phyloP scores from a whole-genome alignment of 2,329 filamentous ascomycete genomes.

The Colletotrichum plurivorum region DNA sequence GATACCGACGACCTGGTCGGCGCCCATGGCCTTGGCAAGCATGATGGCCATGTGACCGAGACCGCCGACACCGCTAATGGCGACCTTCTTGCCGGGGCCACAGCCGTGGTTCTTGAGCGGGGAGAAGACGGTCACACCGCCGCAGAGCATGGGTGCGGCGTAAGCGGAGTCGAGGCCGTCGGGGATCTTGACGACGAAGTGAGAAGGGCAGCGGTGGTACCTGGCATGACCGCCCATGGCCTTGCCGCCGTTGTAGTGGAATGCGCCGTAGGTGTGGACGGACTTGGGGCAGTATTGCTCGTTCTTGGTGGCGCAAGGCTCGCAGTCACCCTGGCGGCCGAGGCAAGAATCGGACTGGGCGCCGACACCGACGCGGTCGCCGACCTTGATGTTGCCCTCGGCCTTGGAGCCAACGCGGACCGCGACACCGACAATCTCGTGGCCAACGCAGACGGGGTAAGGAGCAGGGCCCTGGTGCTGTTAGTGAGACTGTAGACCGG shows the following conservation, averaged over 20 bases:
- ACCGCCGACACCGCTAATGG: conserved; percentile 77
- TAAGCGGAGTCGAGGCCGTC: conserved; percentile 55
- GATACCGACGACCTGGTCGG: conserved; percentile 73
- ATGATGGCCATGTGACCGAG: conserved; percentile 78
- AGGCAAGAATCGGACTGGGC: conserved; percentile 70
- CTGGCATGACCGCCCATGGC: conserved; percentile 54
- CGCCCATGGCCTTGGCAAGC: conserved; percentile 77
- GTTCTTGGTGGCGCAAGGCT: conserved; percentile 56
- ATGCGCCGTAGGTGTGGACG: conserved; percentile 63
- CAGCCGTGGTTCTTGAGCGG: conserved; percentile 74
- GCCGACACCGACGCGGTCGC: conserved; percentile 72
- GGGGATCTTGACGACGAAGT: conserved; percentile 67
- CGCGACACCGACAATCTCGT: conserved; percentile 63
- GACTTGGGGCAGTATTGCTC: conserved; percentile 55
- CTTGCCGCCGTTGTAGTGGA: conserved; percentile 52
- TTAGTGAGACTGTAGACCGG: conserved; percentile 9
- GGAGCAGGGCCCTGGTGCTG: conserved; percentile 32
- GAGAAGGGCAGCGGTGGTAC: conserved; percentile 52
- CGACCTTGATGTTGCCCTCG: conserved; percentile 61
- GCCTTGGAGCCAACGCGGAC: conserved; percentile 60
- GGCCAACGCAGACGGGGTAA: conserved; percentile 42
- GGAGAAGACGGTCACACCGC: conserved; percentile 76
- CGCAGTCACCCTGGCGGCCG: conserved; percentile 49
- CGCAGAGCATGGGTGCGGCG: conserved; percentile 78
- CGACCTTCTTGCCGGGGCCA: conserved; percentile 77